Evolutionary conservation across 148 eudicot species (phyloP), one percentile per base, ranked within the genome.

Genomic region (Linanthus parryae): DNA sequence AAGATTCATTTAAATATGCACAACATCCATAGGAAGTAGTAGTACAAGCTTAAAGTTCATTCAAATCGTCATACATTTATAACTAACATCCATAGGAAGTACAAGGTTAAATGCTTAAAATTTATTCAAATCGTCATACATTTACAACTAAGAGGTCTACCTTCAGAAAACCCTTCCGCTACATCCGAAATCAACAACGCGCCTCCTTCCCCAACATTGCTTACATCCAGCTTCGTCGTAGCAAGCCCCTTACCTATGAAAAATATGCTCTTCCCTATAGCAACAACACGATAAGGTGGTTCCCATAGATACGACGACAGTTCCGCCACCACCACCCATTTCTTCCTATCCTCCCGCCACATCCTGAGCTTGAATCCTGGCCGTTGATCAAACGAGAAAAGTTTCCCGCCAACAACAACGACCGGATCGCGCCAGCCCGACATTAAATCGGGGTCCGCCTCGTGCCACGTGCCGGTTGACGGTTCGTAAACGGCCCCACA

Each of bases 281-380:
- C 82, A 66, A 83, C 84, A 54, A 91, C 74, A 36, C 63, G 82
- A 61, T 94, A 91, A 0, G 95, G 97, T 19, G 97, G 97, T 56
- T 65, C 68, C 3, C 73, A 73, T 24, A 86, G 68, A 12, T 62
- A 68, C 43, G 75, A 49, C 0, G 89, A 76, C 28, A 91, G 60
- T 68, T 92, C 66, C 48, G 80, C 73, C 11, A 83, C 37, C 21
- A 74, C 64, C 21, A 48, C 51, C 95, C 95, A 91, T 42, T 76
- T 83, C 54, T 76, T 66, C 12, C 36, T 59, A 33, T 78, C 82
- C 66, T 68, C 71, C 25, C 57, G 59, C 97, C 97, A 90, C 85
- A 62, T 74, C 74, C 72, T 91, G 51, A 91, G 53, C 59, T 70
- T 83, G 15, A 67, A 69, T 59, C 97, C 97, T 19, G 80, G 73